These are phyloP conservation scores for Ormosia semicastrata DNA, from an alignment of 306 rosid genomes.

Conservation along the genomic window DNA sequence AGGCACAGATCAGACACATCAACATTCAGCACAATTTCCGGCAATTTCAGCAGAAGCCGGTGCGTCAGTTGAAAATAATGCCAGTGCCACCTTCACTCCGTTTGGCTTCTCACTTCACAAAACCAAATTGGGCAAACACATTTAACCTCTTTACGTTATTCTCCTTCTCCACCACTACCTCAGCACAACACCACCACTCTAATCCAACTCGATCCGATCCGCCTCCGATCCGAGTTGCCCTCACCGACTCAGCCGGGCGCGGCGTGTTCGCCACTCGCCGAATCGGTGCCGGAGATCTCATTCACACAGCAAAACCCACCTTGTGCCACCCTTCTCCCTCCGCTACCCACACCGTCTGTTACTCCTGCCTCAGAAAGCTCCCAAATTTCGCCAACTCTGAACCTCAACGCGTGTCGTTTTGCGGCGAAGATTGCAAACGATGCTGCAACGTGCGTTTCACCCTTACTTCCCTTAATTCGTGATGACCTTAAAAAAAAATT, in stretches of 20 bases:
- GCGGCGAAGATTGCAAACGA: constrained; percentile 51
- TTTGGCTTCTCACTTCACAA: constrained; percentile 34
- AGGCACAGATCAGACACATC: too few species aligned
- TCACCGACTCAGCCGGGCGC: constrained; percentile 72
- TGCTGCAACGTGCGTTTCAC: constrained; percentile 46
- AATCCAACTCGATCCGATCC: constrained; percentile 36
- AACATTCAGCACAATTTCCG: too few species aligned
- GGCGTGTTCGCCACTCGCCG: constrained; percentile 78
- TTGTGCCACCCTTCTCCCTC: constrained; percentile 65
- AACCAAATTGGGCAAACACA: background rate
- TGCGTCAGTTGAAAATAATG: constrained; percentile 29
- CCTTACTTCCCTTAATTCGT: background rate
- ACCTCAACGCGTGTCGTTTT: constrained; percentile 37
- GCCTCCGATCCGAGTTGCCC: constrained; percentile 73
- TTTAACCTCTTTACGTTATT: constrained; percentile 15
- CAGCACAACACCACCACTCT: background rate
- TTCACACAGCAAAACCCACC: constrained; percentile 78
- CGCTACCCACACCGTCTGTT: constrained; percentile 46
- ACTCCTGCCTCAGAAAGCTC: constrained; percentile 63
- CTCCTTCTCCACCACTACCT: constrained; percentile 31
- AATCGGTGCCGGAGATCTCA: constrained; percentile 67
- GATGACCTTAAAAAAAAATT: background rate
- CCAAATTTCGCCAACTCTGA: background rate
- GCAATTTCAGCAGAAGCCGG: background rate
- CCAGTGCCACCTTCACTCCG: constrained; percentile 28